Evolutionary conservation across 2,329 filamentous ascomycete genomes (phyloP).

Genomic region (Alternaria sp.): DNA sequence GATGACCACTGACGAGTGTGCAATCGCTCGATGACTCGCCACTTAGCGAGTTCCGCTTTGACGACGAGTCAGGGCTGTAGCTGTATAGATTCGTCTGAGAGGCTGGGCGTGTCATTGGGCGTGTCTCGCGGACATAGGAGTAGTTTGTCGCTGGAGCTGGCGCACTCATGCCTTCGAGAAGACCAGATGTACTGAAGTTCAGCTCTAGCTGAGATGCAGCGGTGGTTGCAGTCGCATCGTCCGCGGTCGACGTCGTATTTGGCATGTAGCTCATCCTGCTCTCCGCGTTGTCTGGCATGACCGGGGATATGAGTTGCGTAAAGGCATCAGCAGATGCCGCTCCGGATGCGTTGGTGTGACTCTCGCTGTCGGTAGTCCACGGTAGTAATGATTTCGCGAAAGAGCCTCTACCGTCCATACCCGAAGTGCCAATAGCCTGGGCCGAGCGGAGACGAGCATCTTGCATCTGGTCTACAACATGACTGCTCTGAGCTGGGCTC

Average conservation of each 20-base stretch:
- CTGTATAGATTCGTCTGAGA: conserved; percentile 49
- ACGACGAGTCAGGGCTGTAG: conserved; percentile 44
- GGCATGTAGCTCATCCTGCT: conserved; percentile 17
- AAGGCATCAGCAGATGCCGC: conserved; percentile 15
- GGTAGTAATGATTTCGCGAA: conserved; percentile 30
- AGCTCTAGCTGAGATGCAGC: conserved; percentile 21
- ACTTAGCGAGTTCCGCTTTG: conserved; percentile 37
- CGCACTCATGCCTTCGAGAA: conserved; percentile 30
- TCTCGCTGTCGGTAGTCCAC: conserved; percentile 25
- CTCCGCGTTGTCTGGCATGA: conserved; percentile 14
- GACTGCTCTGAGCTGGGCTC: conserved; percentile 29
- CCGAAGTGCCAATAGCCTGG: conserved; percentile 24
- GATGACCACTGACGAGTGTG: conserved; percentile 50
- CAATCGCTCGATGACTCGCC: conserved; percentile 32
- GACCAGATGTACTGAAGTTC: conserved; percentile 32
- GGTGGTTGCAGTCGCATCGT: conserved; percentile 12
- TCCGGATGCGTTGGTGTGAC: conserved; percentile 16
- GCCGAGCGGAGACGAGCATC: conserved; percentile 37
- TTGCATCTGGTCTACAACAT: conserved; percentile 41
- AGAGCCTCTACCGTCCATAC: conserved; percentile 8
- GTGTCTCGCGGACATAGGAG: conserved; percentile 30
- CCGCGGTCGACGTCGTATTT: conserved; percentile 9
- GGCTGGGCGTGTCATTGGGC: conserved; percentile 34
- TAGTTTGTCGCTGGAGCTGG: conserved; percentile 27
- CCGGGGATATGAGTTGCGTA: not conserved